Percentiles rank a stretch among this genome's conserved stretches.
Evolutionary conservation across 2,329 filamentous ascomycete genomes (phyloP).

Genomic region (Fusarium papillatum): DNA sequence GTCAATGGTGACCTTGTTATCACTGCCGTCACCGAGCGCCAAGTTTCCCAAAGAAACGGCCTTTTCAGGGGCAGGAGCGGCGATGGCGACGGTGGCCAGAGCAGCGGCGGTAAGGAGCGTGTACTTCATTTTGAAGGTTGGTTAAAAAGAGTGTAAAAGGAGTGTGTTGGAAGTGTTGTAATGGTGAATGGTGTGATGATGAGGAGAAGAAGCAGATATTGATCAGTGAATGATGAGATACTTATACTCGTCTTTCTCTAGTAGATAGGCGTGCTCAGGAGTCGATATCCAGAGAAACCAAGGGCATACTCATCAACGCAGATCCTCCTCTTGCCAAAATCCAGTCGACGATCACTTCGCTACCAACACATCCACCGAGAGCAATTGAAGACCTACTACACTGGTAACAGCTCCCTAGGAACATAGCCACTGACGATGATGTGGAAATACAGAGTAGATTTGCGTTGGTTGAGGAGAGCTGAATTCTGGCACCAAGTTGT

Average conservation of each 20-base stretch:
- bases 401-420: neutral
- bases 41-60: no score
- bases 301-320: neutral
- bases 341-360: neutral
- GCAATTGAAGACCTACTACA: neutral
- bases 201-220: neutral
- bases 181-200: neutral
- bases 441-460: neutral
- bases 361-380: neutral
- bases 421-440: neutral
- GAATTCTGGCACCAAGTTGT: neutral
- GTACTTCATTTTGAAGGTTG: constrained; percentile 22
- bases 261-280: no score
- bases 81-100: neutral
- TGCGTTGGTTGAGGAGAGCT: neutral
- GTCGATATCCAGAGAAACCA: neutral
- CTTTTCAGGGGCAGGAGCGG: neutral
- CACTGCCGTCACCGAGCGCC: no score
- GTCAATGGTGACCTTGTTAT: neutral
- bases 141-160: neutral
- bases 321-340: constrained; percentile 8
- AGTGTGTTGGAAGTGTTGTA: neutral
- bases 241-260: constrained; percentile 5
- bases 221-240: neutral
- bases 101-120: neutral